Evolutionary conservation across 352 stramenopile genomes (phyloP), one percentile per base, ranked within the genome.

Genomic region (Blastocystis sp.): DNA sequence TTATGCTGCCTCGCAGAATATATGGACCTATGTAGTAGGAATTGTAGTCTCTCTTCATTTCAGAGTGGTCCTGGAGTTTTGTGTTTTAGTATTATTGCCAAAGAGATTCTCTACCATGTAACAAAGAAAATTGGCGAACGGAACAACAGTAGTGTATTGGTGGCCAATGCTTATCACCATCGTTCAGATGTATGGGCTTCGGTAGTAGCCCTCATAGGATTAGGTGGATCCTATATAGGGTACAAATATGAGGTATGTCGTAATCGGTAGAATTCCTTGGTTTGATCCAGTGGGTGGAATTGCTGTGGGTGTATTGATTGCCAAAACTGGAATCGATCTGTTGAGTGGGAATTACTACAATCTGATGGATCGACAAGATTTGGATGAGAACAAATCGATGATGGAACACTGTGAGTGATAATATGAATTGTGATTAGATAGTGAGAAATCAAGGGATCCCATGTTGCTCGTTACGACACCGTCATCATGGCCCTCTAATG

Each of bases 111-210:
- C 35, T 85, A 71, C 39, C 74, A 37, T 16, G 35, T 85, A n/a
- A 85, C 74, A 29, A 73, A 85, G 74, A 74, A 29, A 27, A 73
- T 85, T 27, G 59, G 74, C 12, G 59, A 85, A 37, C 29, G 46
- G 37, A 67, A 46, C 32, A 85, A 85, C 6, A 58, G 37, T 27
- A 67, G 56, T 32, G 74, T 85, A 7, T 35, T 85, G 21, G 42
- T 73, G 21, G 74, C 74, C 1, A 85, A 85, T 35, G 74, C 74
- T 0, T 85, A 73, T 27, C 74, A 85, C 42, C 74, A 85, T 35
- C 56, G 74, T 12, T 73, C 74, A 11, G 74, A 85, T 37, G 74
- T 73, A 6, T 73, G 56, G 56, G 59, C 74, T 21, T 85, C 74
- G 1, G 43, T 85, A 11, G 59, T 85, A 24, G 74, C 74, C 7